A percentile compares a stretch with the other conserved stretches of the same genome.
Conservation (phyloP, 1,139 yeast species). For the Sugiyamaella pinicola region DNA sequence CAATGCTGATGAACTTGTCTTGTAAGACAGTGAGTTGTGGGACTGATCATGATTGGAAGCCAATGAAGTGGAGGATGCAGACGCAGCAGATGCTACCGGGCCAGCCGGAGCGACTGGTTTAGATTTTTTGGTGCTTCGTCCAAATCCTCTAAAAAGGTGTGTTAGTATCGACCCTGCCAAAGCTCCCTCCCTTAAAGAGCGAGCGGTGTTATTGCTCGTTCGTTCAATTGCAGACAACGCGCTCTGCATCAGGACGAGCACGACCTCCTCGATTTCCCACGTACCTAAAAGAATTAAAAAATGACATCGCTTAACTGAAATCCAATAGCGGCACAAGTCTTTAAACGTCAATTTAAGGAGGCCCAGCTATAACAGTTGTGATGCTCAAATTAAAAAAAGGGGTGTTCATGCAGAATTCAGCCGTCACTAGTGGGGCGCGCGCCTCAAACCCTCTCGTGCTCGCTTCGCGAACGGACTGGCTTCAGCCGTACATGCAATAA, state of each 20-base stretch:
- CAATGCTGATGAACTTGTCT: conserved; percentile 11
- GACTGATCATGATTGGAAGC: conserved; percentile 14
- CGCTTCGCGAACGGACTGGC: too few relatives aligned
- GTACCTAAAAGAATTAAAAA: conserved; percentile 49
- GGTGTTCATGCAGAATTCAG: too few relatives aligned
- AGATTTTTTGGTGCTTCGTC: conserved; percentile 60
- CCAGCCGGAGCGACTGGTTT: conserved; percentile 29
- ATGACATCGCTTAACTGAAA: conserved; percentile 46
- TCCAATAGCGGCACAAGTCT: too few relatives aligned
- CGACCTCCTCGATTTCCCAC: conserved; percentile 26
- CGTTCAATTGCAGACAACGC: too few relatives aligned
- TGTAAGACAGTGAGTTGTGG: conserved; percentile 11
- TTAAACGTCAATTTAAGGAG: too few relatives aligned
- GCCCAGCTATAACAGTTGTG: too few relatives aligned
- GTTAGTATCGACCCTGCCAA: not conserved
- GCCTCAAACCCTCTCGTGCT: too few relatives aligned
- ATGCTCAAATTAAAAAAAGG: too few relatives aligned
- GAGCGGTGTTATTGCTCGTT: too few relatives aligned
- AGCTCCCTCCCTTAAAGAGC: not conserved
- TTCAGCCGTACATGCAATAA: too few relatives aligned
- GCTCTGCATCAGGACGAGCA: too few relatives aligned
- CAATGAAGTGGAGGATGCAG: conserved; percentile 20
- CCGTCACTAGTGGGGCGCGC: too few relatives aligned
- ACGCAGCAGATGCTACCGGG: conserved; percentile 17
- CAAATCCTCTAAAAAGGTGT: conserved; percentile 55